Base-by-base conservation (phyloP, 1,284 basidiomycete species). In the Boletus mariae region DNA sequence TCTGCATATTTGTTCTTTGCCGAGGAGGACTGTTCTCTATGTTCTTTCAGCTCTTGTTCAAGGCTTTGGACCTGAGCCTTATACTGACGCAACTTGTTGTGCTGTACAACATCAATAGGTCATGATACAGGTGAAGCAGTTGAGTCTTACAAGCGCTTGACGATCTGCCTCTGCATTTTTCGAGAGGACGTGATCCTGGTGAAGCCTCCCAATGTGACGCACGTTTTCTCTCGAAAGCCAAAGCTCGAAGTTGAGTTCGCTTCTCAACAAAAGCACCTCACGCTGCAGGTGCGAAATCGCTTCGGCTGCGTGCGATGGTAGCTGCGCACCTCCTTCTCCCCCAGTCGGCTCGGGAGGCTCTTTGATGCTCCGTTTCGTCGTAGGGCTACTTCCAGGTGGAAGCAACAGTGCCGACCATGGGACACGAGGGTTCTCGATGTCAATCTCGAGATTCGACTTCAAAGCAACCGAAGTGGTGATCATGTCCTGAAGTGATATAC, bases 141-240 rank as follows among this genome's bases (percentile, higher is more conserved):
- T 20, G 31, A 47, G 23, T 73, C 83, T 58, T 62, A 92, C 89
- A 72, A 92, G 69, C n/a, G 82, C 83, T 68, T 92, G 91, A 44
- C 88, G 75, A 65, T 92, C 90, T 7, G 80, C 78, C 65, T 92
- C 90, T 26, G 86, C 86, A 47, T 80, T 84, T 60, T 81, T 80
- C 52, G 85, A 82, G 26, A 87, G 65, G 28, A 88, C 80, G n/a
- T 79, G 80, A 57, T 90, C 85, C 56, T 85, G 78, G 61, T 89
- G 86, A 47, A 92, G 69, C 43, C 83, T 76, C n/a, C 85, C 87
- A 51, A 93, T 87, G 60, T 91, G 87, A 64, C 82, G 81, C 49
- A 87, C 78, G 56, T 90, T 90, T 68, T 91, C 83, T 58, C 87
- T 75, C 55, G 87, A 84, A 41, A 88, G 73, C 86, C 89, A 92